Base-by-base conservation (phyloP, 1,139 yeast genomes). In the Hansenula lynferdii region DNA sequence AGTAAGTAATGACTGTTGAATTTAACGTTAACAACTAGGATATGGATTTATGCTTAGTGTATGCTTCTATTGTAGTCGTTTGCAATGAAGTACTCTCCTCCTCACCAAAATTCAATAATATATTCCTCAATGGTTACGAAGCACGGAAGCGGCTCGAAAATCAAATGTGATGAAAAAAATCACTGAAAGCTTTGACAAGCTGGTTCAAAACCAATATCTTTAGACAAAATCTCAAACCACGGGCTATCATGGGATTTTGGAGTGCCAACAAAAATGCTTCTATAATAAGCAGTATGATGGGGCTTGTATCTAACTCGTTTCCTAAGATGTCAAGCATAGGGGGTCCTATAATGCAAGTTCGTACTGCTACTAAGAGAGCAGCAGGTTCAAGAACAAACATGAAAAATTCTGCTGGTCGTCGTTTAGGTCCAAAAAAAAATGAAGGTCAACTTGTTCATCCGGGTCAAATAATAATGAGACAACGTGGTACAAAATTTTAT, bases 321-420 rank as follows among this genome's bases (percentile, higher is more conserved):
- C 22, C 31, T 8, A n/a, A 21, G n/a, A 31, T 10, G 42, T 3
- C 49, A 44, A 15, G 18, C 42, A 14, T 14, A 5, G 18, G 20
- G 11, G 42, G 42, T 11, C 39, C 44, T 10, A 36, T 37, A 7
- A 34, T 41, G 28, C 85, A 78, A 53, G 75, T 86, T 17, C 90
- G 98, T 72, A 79, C 80, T 25, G 97, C 98, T 24, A 89, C 97
- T 26, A 92, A 92, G 64, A 82, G 80, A 58, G 97, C 94, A 6
- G 87, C 95, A 15, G 97, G 97, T 50, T 89, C 97, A 23, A 85
- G 80, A 64, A 85, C 96, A 32, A 85, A 85, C 50, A 90, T 85
- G 77, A 84, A 85, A 61, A 97, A 90, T 62, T 90, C 98, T 17
- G 90, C 92, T 5, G 98, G 98, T 69, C 80, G 95, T 64, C 72